Conservation (phyloP, 148 eudicot species). For the Pouteria glomerata region DNA sequence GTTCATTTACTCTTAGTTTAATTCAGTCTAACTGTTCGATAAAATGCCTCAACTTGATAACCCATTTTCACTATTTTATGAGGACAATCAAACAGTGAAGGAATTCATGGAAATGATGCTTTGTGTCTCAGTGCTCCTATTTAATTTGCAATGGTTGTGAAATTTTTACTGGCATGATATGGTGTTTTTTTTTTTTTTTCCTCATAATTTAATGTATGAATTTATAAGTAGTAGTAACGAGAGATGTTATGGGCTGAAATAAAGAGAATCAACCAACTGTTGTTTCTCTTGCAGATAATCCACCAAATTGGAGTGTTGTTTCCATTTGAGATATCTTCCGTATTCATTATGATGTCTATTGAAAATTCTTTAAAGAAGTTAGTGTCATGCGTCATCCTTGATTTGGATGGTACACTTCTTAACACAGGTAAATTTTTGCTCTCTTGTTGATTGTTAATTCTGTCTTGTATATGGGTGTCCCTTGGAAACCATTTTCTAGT, state of each 20-base stretch:
- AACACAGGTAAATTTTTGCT: conserved; percentile 43
- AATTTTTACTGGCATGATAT: not conserved
- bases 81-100: not conserved
- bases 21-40: not conserved
- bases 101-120: not conserved
- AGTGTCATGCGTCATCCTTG: conserved; percentile 60
- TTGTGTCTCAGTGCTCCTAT: not conserved
- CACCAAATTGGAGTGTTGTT: conserved; percentile 2
- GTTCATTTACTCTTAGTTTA: not conserved
- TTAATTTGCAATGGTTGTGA: not conserved
- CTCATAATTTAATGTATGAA: not conserved
- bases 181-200: not conserved
- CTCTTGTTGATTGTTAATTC: not conserved
- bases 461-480: not conserved
- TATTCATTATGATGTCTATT: conserved; percentile 30
- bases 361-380: conserved; percentile 41
- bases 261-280: not conserved
- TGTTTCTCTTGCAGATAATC: conserved; percentile 2
- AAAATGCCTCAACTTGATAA: not conserved
- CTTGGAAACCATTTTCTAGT: not conserved
- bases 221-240: no score
- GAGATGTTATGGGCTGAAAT: not conserved
- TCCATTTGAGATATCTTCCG: not conserved
- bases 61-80: not conserved
- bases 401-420: conserved; percentile 77